Percentiles rank a stretch among this genome's conserved stretches.
These are phyloP conservation scores for Mortierella sp. DNA, from an alignment of 371 early-diverging fungal species.

Conservation along the genomic window DNA sequence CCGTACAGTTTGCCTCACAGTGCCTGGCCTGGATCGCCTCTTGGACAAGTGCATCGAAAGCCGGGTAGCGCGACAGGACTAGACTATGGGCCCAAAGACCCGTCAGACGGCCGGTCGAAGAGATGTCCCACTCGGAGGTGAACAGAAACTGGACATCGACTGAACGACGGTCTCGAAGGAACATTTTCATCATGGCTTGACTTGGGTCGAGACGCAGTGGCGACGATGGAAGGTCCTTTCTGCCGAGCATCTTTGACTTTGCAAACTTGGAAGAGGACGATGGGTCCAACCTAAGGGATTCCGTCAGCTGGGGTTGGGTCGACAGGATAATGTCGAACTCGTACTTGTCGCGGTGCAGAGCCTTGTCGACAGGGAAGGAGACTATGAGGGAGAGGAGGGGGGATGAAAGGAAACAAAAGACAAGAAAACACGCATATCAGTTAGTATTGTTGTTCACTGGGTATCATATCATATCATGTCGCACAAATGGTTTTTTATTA, in stretches of 20 bases:
- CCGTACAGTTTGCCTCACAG: neutral
- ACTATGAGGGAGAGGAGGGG: no score
- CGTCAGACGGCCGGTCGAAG: neutral
- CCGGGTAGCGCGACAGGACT: neutral
- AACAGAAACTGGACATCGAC: neutral
- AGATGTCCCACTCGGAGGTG: neutral
- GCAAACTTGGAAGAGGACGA: neutral
- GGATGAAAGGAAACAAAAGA: neutral
- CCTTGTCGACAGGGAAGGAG: neutral
- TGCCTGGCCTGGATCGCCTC: neutral
- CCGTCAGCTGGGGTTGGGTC: neutral
- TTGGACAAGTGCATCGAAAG: neutral
- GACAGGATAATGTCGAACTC: neutral
- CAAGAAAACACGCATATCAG: neutral
- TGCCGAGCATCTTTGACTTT: neutral
- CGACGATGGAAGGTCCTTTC: neutral
- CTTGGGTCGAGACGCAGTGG: neutral
- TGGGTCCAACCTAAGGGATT: neutral
- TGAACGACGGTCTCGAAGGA: neutral
- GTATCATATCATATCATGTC: neutral
- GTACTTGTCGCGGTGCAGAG: neutral
- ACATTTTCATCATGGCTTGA: neutral
- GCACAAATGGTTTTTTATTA: neutral
- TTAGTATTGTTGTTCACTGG: no score
- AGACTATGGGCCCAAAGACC: neutral